Conservation (phyloP, 2,329 filamentous ascomycete genomes). For the Daldinia eschscholtzii region DNA sequence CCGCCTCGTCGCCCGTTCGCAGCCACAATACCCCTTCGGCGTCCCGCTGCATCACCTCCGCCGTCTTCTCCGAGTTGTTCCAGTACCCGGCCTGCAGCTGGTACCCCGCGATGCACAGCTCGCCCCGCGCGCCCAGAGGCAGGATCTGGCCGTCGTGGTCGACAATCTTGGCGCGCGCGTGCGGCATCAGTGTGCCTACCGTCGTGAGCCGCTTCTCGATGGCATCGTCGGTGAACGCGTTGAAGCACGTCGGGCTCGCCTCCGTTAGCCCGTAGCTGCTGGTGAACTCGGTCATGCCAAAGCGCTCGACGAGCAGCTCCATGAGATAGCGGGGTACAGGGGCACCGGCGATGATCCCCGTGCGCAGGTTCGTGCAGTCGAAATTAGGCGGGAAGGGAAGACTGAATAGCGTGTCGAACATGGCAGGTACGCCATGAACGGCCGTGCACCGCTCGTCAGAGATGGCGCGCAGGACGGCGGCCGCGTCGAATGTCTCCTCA, state of each 20-base stretch:
- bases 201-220: conserved; percentile 76
- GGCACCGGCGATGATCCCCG: conserved; percentile 83
- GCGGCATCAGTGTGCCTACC: conserved; percentile 81
- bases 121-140: conserved; percentile 75
- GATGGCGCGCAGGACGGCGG: conserved; percentile 74
- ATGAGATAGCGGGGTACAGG: conserved; percentile 82
- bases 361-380: conserved; percentile 69
- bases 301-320: conserved; percentile 75
- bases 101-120: conserved; percentile 83
- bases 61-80: conserved; percentile 81
- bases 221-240: conserved; percentile 79
- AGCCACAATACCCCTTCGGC: conserved; percentile 69
- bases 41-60: conserved; percentile 68
- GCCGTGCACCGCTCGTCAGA: conserved; percentile 77
- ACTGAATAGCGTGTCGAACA: conserved; percentile 77
- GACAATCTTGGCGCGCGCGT: conserved; percentile 82
- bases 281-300: conserved; percentile 82
- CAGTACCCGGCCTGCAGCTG: conserved; percentile 76
- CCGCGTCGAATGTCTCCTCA: conserved; percentile 77
- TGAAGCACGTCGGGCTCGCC: conserved; percentile 84
- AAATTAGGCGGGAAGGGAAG: conserved; percentile 60
- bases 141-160: conserved; percentile 74
- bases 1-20: conserved; percentile 77
- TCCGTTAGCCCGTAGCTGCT: conserved; percentile 81
- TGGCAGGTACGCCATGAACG: conserved; percentile 84